These are phyloP conservation scores for Cutaneotrichosporon sp. DNA, from an alignment of 1,284 basidiomycete genomes.

Conservation along the genomic window DNA sequence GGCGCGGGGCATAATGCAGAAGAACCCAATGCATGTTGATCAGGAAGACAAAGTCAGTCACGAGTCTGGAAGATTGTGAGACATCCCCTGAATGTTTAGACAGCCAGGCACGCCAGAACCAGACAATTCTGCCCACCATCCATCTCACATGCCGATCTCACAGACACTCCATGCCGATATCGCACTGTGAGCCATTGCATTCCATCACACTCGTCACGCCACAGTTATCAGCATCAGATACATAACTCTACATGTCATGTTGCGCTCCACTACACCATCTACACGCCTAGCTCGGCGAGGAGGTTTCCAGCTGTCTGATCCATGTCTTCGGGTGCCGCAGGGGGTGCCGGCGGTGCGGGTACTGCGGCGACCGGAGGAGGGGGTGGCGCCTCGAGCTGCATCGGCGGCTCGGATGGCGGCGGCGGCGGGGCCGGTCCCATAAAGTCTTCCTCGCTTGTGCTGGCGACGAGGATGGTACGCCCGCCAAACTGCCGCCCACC, in stretches of 20 bases:
- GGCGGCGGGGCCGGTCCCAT: constrained; percentile 47
- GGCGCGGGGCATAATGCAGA: background rate
- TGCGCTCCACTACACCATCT: background rate
- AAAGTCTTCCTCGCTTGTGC: constrained; percentile 52
- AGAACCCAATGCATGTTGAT: background rate
- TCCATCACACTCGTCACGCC: background rate
- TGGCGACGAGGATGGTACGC: constrained; percentile 67
- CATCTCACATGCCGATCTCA: background rate
- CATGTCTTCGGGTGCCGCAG: constrained; percentile 29
- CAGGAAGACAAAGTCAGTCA: constrained; percentile 1
- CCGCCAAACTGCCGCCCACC: constrained; percentile 91
- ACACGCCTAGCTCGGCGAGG: constrained; percentile 31
- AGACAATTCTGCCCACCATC: background rate
- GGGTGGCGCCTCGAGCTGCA: constrained; percentile 24
- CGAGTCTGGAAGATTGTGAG: constrained; percentile 2
- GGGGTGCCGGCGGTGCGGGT: constrained; percentile 18
- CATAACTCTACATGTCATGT: background rate
- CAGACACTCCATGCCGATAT: background rate
- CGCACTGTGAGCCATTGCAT: background rate
- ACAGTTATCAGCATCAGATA: background rate
- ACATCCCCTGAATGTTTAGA: constrained; percentile 2
- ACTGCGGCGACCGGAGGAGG: constrained; percentile 14
- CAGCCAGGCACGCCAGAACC: background rate
- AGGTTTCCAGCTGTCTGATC: constrained; percentile 41
- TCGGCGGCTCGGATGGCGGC: constrained; percentile 34